Evolutionary conservation across 2,329 filamentous ascomycete species (phyloP).

Genomic region (Helicocarpus griseus): DNA sequence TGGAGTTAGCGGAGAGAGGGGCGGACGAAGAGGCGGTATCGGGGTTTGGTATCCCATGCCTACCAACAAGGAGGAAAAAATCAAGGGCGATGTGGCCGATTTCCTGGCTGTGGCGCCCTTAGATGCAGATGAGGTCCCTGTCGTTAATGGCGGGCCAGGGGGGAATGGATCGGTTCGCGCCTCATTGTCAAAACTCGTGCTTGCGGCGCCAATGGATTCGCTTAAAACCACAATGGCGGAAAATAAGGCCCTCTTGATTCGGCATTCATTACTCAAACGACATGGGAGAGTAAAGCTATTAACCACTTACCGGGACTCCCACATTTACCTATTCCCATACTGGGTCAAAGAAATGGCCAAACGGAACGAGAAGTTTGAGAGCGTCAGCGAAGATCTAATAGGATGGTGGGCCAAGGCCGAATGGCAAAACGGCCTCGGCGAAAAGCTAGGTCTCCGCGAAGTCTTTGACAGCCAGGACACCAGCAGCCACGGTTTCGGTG

Average conservation of each 20-base stretch:
- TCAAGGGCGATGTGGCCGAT: constrained; percentile 88
- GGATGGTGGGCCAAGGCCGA: constrained; percentile 93
- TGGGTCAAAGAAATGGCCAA: constrained; percentile 83
- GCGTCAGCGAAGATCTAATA: constrained; percentile 80
- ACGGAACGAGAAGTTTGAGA: constrained; percentile 72
- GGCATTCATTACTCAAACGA: constrained; percentile 64
- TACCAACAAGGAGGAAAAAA: constrained; percentile 49
- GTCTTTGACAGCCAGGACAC: constrained; percentile 45
- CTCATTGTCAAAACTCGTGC: constrained; percentile 67
- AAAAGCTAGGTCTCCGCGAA: constrained; percentile 64
- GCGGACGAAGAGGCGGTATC: constrained; percentile 64
- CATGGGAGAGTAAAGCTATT: constrained; percentile 71
- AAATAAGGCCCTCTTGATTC: constrained; percentile 55
- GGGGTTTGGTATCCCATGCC: constrained; percentile 89
- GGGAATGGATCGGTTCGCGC: constrained; percentile 53
- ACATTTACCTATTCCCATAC: constrained; percentile 86
- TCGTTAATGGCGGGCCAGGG: constrained; percentile 41
- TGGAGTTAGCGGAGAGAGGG: constrained; percentile 45
- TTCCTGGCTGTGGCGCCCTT: constrained; percentile 74
- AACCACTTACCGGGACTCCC: constrained; percentile 77
- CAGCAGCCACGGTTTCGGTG: constrained; percentile 33
- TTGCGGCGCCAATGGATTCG: constrained; percentile 79
- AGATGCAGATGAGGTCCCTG: constrained; percentile 38
- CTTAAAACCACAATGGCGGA: constrained; percentile 74
- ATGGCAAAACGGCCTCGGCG: constrained; percentile 73